A percentile compares a stretch with the other conserved stretches of the same genome.
phyloP scores from a whole-genome alignment of 202 grass and related monocot genomes.

The Schoenoplectus tabernaemontani region DNA sequence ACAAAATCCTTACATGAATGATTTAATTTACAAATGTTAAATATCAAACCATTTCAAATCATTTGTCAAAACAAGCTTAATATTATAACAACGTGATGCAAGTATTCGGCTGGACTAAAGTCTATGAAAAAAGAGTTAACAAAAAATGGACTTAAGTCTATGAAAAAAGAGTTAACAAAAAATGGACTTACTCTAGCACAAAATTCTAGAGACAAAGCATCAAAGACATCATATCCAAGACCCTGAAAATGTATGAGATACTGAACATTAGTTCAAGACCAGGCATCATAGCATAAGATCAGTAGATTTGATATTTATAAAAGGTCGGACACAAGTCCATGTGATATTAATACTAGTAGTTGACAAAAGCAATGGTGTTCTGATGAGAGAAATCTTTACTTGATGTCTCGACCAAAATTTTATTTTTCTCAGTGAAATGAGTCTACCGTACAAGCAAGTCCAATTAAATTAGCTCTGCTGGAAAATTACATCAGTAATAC shows the following conservation, averaged over 20 bases:
- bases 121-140: not conserved
- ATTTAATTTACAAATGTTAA: not conserved
- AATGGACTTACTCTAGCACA: conserved; percentile 86
- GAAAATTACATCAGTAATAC: not conserved
- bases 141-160: conserved; percentile 50
- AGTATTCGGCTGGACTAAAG: not conserved
- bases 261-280: conserved; percentile 1
- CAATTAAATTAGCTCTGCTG: not conserved
- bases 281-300: not conserved
- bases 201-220: conserved; percentile 78
- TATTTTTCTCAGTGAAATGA: not conserved
- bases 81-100: not conserved
- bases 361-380: not conserved
- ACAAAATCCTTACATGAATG: not conserved
- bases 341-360: not conserved
- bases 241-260: conserved; percentile 43
- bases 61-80: not conserved
- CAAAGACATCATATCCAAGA: conserved; percentile 73
- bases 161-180: not conserved
- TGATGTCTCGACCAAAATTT: not conserved
- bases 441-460: not conserved
- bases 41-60: not conserved
- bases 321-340: not conserved
- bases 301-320: not conserved
- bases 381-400: not conserved